Base-by-base conservation (phyloP, 805 yeast genomes). In the Wickerhamiella azymoides region DNA sequence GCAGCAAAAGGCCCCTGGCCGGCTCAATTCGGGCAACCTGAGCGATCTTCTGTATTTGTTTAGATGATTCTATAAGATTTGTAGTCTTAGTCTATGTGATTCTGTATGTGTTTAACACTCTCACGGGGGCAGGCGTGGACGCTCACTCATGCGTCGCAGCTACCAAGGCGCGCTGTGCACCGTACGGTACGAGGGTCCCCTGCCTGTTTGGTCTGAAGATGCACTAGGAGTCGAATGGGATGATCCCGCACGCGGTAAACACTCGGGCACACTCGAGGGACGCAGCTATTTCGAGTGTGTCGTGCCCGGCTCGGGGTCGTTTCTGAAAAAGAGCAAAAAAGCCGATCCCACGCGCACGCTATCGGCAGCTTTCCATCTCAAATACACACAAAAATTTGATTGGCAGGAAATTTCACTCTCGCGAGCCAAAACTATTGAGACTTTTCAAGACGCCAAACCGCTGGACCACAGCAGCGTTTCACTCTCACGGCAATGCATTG, bases 141-240 rank as follows among this genome's bases (percentile, higher is more conserved):
- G 9, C 33, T 30, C 14, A 36, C 44, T 36, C 40, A 42, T 42
- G 45, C 39, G 45, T 3, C 30, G 17, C n/a, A 42, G 45, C 40
- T 59, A 62, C 18, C 61, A 61, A n/a, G 72, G 71, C 0, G 67
- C 74, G 5, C 50, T 72, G 2, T 81, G 84, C 36, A 82, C 94
- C 0, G 69, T 86, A 2, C 63, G 70, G 43, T 86, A 58, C 54
- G 56, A 71, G 1, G 96, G 95, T 0, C 38, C 43, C 2, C 61
- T 85, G 0, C 76, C 78, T 0, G 67, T 64, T 10, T 85, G 95
- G 95, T 71, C 73, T 0, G 57, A 59, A 9, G 64, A 60, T 0
- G 85, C 89, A 0, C 60, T 74, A 11, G 96, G 96, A 0, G 69
- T 88, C 3, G 95, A 88, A 59, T 88, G 96, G 96, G 96, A 88